These are phyloP conservation scores for Penicillium parvum DNA, from an alignment of 495 filamentous ascomycete species.

Conservation along the genomic window DNA sequence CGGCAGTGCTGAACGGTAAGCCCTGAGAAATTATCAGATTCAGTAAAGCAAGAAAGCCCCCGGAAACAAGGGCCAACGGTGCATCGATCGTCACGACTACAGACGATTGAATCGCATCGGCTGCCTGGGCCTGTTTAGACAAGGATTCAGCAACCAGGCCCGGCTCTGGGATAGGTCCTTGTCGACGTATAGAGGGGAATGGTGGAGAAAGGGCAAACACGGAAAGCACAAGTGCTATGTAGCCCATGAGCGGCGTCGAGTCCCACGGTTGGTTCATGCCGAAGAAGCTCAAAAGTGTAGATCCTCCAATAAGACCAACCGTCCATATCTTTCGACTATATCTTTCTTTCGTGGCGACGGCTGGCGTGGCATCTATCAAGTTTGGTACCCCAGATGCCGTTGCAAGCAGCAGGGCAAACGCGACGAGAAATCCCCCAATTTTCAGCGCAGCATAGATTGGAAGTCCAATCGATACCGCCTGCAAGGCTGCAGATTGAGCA, in stretches of 20 bases:
- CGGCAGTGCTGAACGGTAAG: slow-evolving; percentile 17
- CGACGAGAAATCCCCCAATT: slow-evolving; percentile 51
- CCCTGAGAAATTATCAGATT: slow-evolving; percentile 21
- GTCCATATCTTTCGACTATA: slow-evolving; percentile 30
- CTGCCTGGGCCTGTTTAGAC: slow-evolving; percentile 14
- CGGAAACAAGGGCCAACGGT: slow-evolving; percentile 27
- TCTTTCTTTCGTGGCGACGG: slow-evolving; percentile 11
- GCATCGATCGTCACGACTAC: slow-evolving; percentile 24
- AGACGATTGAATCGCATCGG: slow-evolving; percentile 5
- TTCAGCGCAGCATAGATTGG: slow-evolving; percentile 56
- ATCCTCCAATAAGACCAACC: slow-evolving; percentile 22
- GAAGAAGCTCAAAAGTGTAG: slow-evolving; percentile 27
- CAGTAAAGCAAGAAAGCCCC: slow-evolving; percentile 19
- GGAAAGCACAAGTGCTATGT: slow-evolving; percentile 41
- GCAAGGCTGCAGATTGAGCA: slow-evolving; percentile 18
- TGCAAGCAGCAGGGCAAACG: slow-evolving; percentile 45
- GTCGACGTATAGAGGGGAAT: slow-evolving; percentile 26
- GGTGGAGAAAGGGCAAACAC: slow-evolving; percentile 42
- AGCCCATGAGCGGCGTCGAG: slow-evolving; percentile 37
- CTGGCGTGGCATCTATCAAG: slow-evolving; percentile 12
- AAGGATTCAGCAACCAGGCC: slow-evolving; percentile 24
- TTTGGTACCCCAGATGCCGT: slow-evolving; percentile 39
- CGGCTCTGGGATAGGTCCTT: slow-evolving; percentile 22
- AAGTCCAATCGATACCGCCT: slow-evolving; percentile 38
- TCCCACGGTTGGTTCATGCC: slow-evolving; percentile 35